Evolutionary conservation across 768 basidiomycete genomes (phyloP).

Genomic region (Lactifluus volemus): DNA sequence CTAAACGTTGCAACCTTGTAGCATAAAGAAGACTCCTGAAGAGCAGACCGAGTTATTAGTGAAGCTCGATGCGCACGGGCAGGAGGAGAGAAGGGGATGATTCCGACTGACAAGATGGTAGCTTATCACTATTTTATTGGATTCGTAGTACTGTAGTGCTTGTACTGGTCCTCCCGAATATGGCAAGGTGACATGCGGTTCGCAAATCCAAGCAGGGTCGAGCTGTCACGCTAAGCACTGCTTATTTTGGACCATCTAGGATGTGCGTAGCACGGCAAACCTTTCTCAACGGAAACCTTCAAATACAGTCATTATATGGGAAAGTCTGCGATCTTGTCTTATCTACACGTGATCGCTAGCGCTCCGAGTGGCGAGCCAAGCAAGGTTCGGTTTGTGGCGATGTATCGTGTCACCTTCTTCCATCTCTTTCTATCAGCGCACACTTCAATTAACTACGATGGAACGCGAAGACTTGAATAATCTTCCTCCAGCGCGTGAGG

Average conservation of each 20-base stretch:
- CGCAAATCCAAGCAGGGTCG: too few species aligned
- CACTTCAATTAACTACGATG: not conserved
- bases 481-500: slow-evolving; percentile 1
- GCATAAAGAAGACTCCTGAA: slow-evolving; percentile 20
- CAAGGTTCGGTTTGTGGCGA: not conserved
- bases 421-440: not conserved
- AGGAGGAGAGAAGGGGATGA: not conserved
- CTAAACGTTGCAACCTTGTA: not conserved
- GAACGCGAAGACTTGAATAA: not conserved
- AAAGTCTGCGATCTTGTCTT: too few species aligned
- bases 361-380: too few species aligned
- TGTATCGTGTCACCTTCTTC: not conserved
- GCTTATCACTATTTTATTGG: slow-evolving; percentile 5
- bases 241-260: too few species aligned
- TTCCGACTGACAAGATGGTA: not conserved
- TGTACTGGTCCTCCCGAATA: not conserved
- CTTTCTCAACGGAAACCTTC: too few species aligned
- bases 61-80: slow-evolving; percentile 20
- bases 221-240: too few species aligned
- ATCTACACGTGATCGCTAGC: too few species aligned
- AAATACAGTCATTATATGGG: too few species aligned
- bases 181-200: too few species aligned
- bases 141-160: not conserved
- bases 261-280: too few species aligned
- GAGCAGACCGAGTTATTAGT: slow-evolving; percentile 23